These are phyloP conservation scores for Phytophthora cryptogea DNA, from an alignment of 352 stramenopile genomes.

Conservation along the genomic window DNA sequence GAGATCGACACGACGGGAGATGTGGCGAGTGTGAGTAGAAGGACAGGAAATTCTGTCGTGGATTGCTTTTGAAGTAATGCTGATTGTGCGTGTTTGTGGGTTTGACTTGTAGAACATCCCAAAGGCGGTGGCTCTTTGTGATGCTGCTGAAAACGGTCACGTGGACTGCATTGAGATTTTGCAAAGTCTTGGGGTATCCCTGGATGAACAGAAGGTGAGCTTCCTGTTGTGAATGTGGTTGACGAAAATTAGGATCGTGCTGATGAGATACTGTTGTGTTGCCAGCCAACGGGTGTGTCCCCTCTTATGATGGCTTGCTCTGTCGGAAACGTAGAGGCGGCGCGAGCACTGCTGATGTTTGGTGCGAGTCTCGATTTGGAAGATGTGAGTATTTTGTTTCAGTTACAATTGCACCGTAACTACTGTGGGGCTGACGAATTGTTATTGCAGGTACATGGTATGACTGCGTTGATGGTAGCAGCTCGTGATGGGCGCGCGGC, in stretches of 20 bases:
- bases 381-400: slow-evolving; percentile 50
- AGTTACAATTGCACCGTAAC: background rate
- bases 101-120: slow-evolving; percentile 55
- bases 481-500: slow-evolving; percentile 65
- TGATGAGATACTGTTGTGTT: slow-evolving; percentile 14
- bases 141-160: slow-evolving; percentile 80
- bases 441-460: slow-evolving; percentile 68
- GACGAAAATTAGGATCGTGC: background rate
- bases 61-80: background rate
- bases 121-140: slow-evolving; percentile 78
- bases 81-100: slow-evolving; percentile 14
- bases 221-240: background rate
- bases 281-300: slow-evolving; percentile 76
- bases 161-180: slow-evolving; percentile 86
- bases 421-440: background rate
- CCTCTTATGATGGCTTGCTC: slow-evolving; percentile 87
- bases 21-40: slow-evolving; percentile 55
- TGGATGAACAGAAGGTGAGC: slow-evolving; percentile 83
- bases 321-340: slow-evolving; percentile 85
- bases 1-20: slow-evolving; percentile 67
- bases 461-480: slow-evolving; percentile 84
- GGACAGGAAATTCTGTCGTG: background rate
- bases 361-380: slow-evolving; percentile 82
- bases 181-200: slow-evolving; percentile 76
- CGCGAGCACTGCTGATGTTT: slow-evolving; percentile 83